Conservation (phyloP, 306 rosid species). For the Hippophae gyantsensis region DNA sequence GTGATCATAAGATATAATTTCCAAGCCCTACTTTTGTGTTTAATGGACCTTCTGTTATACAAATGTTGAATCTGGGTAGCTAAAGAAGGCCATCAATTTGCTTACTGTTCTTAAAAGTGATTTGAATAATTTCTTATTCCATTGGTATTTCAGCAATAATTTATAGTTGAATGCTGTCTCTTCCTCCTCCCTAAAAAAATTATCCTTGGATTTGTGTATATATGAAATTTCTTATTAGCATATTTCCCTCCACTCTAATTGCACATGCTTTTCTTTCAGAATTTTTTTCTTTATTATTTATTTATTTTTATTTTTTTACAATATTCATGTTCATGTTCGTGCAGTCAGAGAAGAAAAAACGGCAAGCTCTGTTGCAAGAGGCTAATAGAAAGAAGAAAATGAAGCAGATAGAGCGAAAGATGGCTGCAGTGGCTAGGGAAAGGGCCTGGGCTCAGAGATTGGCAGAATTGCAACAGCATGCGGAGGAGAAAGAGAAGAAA, state of each 20-base stretch:
- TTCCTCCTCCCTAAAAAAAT: too few species aligned
- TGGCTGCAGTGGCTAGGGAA: constrained; percentile 94
- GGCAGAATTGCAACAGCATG: constrained; percentile 57
- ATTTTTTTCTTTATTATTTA: background rate
- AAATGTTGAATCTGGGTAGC: background rate
- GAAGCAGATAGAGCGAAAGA: constrained; percentile 71
- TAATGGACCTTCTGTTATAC: background rate
- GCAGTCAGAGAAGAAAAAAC: constrained; percentile 66
- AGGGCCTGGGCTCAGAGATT: constrained; percentile 65
- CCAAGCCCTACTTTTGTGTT: background rate
- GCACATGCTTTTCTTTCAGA: constrained; percentile 3
- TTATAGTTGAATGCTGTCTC: too few species aligned
- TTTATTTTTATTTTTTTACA: constrained; percentile 9
- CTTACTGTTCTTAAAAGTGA: background rate
- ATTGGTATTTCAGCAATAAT: too few species aligned
- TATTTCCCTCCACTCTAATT: background rate
- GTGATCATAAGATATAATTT: background rate
- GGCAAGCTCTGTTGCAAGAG: constrained; percentile 72
- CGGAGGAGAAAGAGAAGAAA: constrained; percentile 67
- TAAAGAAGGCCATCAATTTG: background rate
- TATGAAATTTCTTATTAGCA: too few species aligned
- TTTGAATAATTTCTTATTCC: background rate
- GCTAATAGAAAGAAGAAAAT: constrained; percentile 64
- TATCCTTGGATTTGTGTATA: too few species aligned
- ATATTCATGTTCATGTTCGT: constrained; percentile 15